Evolutionary conservation across 2,329 filamentous ascomycete genomes (phyloP), one percentile per base, ranked within the genome.

Genomic region (Chaetomiaceae sp.): DNA sequence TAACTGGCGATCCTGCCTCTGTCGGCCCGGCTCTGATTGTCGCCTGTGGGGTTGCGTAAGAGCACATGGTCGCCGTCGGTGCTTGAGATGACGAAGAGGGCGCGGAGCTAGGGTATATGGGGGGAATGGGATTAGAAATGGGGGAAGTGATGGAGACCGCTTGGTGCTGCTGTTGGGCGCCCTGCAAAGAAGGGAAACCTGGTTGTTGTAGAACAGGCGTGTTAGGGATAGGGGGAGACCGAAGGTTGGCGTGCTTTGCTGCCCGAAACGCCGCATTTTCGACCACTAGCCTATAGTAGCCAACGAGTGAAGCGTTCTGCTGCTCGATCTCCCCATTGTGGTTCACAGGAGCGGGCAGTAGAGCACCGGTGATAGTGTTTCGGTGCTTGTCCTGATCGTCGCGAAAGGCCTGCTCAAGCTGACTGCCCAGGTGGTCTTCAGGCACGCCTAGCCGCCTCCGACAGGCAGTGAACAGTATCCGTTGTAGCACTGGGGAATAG

Each of bases 391-490:
- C 43, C 41, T 65, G 64, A 48, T 69, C 66, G 0, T 53, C 25
- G 2, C 25, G 18, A 38, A 69, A 67, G 1, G 57, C 33, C 1
- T 37, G 20, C 2, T 69, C 64, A 13, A 66, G 53, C 14, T 55
- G 42, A 2, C 1, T 11, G 13, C 56, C 57, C 1, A 61, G 18
- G 0, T 37, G 30, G 2, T 50, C 54, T n/a, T 67, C 61, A 0
- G 27, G 11, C 6, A 69, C 49, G 0, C 59, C 60, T 13, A 69
- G 44, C 6, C 52, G 55, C 41, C 65, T 59, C 23, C 66, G 57
- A 4, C 60, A 63, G 2, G 61, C 57, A 1, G 62, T 65, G 40
- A 69, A 71, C 5, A 71, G 25, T 8, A 65, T 60, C 2, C n/a
- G 45, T 48, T 70, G 68, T 43, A 70, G 23, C 2, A 54, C 54